A percentile compares a stretch with the other conserved stretches of the same genome.
These are phyloP conservation scores for Blastomyces parvus DNA, from an alignment of 2,329 filamentous ascomycete species.

Conservation along the genomic window DNA sequence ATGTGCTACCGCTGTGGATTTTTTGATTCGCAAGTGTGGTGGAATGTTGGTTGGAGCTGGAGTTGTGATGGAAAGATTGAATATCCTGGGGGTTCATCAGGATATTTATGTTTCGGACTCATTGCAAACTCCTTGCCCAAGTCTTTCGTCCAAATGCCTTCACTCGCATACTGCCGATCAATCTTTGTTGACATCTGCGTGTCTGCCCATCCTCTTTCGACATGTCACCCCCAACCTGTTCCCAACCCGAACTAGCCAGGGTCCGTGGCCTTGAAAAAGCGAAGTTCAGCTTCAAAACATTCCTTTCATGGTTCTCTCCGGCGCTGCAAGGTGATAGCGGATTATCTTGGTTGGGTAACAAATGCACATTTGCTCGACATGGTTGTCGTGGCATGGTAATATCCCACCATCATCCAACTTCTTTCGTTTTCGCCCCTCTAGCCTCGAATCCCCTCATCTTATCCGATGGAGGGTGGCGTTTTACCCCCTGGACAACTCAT, in stretches of 20 bases:
- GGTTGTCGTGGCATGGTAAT: conserved; percentile 30
- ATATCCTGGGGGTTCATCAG: conserved; percentile 22
- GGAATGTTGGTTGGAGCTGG: conserved; percentile 26
- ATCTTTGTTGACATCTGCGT: conserved; percentile 25
- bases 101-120: conserved; percentile 35
- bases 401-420: conserved; percentile 19
- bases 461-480: conserved; percentile 16
- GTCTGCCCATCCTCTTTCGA: conserved; percentile 13
- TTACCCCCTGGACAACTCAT: conserved; percentile 5
- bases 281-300: conserved; percentile 22
- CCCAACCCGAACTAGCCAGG: conserved; percentile 25
- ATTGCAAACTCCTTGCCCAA: conserved; percentile 16
- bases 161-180: conserved; percentile 22
- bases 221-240: background rate
- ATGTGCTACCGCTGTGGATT: conserved; percentile 20
- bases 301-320: background rate
- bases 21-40: conserved; percentile 19
- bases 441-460: conserved; percentile 4
- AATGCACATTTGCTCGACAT: conserved; percentile 27
- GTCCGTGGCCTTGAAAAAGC: conserved; percentile 23
- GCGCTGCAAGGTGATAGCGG: conserved; percentile 5
- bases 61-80: conserved; percentile 22
- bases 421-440: conserved; percentile 17
- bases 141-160: conserved; percentile 2
- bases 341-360: conserved; percentile 28